Conservation (phyloP, 352 stramenopile species). For the Pythium aphanidermatum region DNA sequence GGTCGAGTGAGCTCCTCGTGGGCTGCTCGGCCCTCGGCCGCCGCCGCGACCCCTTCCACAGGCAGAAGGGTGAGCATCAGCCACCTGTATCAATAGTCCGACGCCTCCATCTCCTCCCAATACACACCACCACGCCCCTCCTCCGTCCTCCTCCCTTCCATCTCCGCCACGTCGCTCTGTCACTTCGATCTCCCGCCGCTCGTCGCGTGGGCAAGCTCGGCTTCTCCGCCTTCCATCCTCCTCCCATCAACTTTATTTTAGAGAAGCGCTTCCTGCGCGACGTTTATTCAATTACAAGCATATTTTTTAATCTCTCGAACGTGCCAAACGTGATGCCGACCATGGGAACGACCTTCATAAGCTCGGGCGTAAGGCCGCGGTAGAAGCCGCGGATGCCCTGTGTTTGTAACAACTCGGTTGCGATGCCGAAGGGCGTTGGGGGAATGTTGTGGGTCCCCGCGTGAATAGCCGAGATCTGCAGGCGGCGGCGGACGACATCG, state of each 20-base stretch:
- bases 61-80: slow-evolving; percentile 8
- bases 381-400: slow-evolving; percentile 83
- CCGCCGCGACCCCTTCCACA: slow-evolving; percentile 7
- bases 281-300: slow-evolving; percentile 74
- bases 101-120: no score
- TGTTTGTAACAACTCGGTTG: slow-evolving; percentile 54
- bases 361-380: slow-evolving; percentile 88
- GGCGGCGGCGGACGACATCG: slow-evolving; percentile 90
- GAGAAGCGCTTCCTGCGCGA: neutral
- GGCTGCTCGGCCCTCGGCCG: no score
- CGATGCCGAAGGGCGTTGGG: slow-evolving; percentile 70
- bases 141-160: no score
- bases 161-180: no score
- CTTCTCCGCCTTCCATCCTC: neutral
- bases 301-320: slow-evolving; percentile 93
- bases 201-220: no score
- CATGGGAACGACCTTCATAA: slow-evolving; percentile 97
- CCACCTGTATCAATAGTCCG: no score
- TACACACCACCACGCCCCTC: no score
- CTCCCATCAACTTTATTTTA: neutral
- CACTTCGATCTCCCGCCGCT: no score
- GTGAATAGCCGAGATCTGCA: slow-evolving; percentile 94
- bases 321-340: slow-evolving; percentile 95
- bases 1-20: no score
- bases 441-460: slow-evolving; percentile 50